Conservation (phyloP, 2,329 filamentous ascomycete genomes). For the Proliferodiscus dingleyae region DNA sequence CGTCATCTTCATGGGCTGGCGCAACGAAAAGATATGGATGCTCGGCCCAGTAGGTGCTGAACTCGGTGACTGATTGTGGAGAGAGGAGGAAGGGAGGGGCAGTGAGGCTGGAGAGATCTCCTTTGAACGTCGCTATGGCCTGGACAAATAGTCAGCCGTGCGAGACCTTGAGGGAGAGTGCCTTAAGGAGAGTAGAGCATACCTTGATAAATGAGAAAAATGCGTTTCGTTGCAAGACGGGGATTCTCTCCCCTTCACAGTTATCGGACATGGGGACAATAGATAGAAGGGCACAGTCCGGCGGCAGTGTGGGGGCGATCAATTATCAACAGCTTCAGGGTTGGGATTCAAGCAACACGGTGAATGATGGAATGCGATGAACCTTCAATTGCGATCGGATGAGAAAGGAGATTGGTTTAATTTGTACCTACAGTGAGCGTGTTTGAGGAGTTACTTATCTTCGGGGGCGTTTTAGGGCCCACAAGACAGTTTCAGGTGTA, state of each 20-base stretch:
- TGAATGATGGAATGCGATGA: too few species aligned
- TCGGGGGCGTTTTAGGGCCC: too few species aligned
- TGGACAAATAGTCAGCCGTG: slow-evolving; percentile 4
- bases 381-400: too few species aligned
- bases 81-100: slow-evolving; percentile 82
- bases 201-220: slow-evolving; percentile 31
- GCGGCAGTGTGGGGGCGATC: background rate
- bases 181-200: slow-evolving; percentile 2
- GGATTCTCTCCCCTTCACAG: slow-evolving; percentile 20
- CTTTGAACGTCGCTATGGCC: slow-evolving; percentile 79
- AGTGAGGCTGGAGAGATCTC: slow-evolving; percentile 73
- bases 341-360: background rate
- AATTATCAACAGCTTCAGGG: background rate
- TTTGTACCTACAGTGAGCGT: too few species aligned
- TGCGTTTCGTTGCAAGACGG: slow-evolving; percentile 24
- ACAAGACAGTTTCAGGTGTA: too few species aligned
- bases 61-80: slow-evolving; percentile 72
- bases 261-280: slow-evolving; percentile 4
- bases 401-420: too few species aligned
- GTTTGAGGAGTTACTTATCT: too few species aligned
- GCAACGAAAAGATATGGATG: slow-evolving; percentile 75
- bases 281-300: background rate
- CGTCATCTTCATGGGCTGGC: slow-evolving; percentile 71
- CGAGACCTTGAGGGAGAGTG: background rate
- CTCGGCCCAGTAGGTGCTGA: slow-evolving; percentile 77